Percentiles rank a stretch among this genome's conserved stretches.
These are phyloP conservation scores for Coemansia sp. DNA, from an alignment of 192 early-diverging fungal genomes.

Conservation along the genomic window DNA sequence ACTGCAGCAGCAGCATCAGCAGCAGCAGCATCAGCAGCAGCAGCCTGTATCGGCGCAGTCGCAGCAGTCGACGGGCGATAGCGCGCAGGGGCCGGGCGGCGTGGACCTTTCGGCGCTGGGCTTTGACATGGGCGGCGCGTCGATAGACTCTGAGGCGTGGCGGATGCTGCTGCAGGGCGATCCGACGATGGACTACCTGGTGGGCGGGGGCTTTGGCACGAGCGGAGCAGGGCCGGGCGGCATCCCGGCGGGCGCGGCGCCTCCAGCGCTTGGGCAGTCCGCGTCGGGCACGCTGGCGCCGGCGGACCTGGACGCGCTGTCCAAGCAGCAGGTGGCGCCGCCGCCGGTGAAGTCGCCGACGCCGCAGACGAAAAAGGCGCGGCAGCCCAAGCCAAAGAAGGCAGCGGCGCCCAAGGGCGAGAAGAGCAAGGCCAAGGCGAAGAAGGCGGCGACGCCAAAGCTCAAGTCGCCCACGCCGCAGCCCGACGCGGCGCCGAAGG, in stretches of 20 bases:
- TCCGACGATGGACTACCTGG: constrained; percentile 31
- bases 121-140: constrained; percentile 30
- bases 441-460: constrained; percentile 42
- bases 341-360: constrained; percentile 25
- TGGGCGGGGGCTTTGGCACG: constrained; percentile 3
- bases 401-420: constrained; percentile 16
- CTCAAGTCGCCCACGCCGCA: constrained; percentile 49
- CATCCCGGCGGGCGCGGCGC: neutral
- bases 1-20: too few species aligned
- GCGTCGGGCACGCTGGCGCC: constrained; percentile 31
- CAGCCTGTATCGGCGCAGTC: neutral
- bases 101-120: constrained; percentile 33
- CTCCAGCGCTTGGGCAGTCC: neutral
- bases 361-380: constrained; percentile 32
- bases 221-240: neutral
- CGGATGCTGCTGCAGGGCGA: constrained; percentile 41
- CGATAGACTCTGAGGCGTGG: constrained; percentile 34
- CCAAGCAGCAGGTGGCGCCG: constrained; percentile 2
- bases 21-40: neutral
- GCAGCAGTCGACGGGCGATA: neutral
- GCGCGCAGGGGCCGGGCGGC: neutral
- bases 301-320: constrained; percentile 36
- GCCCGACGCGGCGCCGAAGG: neutral
- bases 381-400: constrained; percentile 41
- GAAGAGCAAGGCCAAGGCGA: constrained; percentile 20